These are phyloP conservation scores for Nigrospora oryzae DNA, from an alignment of 2,329 filamentous ascomycete genomes.

Conservation along the genomic window DNA sequence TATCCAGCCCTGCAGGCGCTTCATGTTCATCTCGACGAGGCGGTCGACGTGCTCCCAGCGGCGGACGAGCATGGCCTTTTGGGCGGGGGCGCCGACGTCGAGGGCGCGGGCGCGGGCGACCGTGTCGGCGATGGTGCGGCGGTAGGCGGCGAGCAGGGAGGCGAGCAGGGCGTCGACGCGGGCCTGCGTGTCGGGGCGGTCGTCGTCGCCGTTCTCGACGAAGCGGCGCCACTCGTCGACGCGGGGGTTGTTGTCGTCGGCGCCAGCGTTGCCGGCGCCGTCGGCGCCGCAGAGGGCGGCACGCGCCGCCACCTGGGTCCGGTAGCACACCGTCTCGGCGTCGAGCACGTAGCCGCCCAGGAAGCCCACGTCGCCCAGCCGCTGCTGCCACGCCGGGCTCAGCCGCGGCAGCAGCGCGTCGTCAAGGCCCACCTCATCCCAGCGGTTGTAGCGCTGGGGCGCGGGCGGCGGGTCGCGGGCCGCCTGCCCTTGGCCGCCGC, in stretches of 20 bases:
- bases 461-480: conserved; percentile 30
- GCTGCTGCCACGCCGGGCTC: conserved; percentile 19
- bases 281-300: neutral
- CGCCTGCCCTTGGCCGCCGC: conserved; percentile 37
- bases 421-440: conserved; percentile 42
- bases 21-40: conserved; percentile 27
- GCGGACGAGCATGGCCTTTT: conserved; percentile 26
- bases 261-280: too few species aligned
- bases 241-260: neutral
- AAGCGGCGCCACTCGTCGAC: conserved; percentile 35
- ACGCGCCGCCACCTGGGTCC: conserved; percentile 45
- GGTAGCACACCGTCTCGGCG: conserved; percentile 39
- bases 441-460: conserved; percentile 27
- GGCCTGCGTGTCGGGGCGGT: conserved; percentile 31
- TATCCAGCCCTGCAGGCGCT: neutral
- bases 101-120: conserved; percentile 22
- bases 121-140: conserved; percentile 19
- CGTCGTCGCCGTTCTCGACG: conserved; percentile 32
- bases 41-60: conserved; percentile 34
- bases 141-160: conserved; percentile 27
- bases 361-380: conserved; percentile 37
- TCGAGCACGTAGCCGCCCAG: conserved; percentile 44
- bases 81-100: conserved; percentile 19
- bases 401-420: conserved; percentile 33
- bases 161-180: conserved; percentile 29